Evolutionary conservation across 306 rosid species (phyloP).

Genomic region (Mimosa pudica): DNA sequence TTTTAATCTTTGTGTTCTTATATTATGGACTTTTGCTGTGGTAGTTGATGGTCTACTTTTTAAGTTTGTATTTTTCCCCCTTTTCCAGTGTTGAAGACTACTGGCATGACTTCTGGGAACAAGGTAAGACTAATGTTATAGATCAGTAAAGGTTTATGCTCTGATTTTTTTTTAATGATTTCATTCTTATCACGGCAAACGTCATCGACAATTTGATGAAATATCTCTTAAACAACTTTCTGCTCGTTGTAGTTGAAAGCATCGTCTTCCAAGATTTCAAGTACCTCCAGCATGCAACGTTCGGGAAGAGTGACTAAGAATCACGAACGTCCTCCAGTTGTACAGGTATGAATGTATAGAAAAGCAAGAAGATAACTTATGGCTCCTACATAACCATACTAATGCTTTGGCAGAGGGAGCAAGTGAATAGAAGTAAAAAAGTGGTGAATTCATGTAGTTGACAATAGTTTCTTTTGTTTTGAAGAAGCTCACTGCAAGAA

Average conservation of each 20-base stretch:
- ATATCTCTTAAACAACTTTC: slow-evolving; percentile 21
- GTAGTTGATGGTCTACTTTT: slow-evolving; percentile 1
- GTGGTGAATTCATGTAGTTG: slow-evolving; percentile 22
- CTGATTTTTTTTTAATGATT: background rate
- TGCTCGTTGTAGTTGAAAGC: slow-evolving; percentile 53
- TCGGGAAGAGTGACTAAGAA: slow-evolving; percentile 53
- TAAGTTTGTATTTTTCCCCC: slow-evolving; percentile 11
- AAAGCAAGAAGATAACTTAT: slow-evolving; percentile 19
- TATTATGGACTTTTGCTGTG: slow-evolving; percentile 9
- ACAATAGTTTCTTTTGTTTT: slow-evolving; percentile 30
- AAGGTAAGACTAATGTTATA: slow-evolving; percentile 49
- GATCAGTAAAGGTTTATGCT: slow-evolving; percentile 19
- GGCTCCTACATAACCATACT: slow-evolving; percentile 13
- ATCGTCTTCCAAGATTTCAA: slow-evolving; percentile 54
- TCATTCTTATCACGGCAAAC: slow-evolving; percentile 10
- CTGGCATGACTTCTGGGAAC: slow-evolving; percentile 47
- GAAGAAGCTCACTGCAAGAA: slow-evolving; percentile 48
- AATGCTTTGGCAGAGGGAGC: slow-evolving; percentile 1
- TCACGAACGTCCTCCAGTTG: slow-evolving; percentile 48
- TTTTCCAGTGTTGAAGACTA: slow-evolving; percentile 63
- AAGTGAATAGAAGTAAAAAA: slow-evolving; percentile 18
- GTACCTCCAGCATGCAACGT: slow-evolving; percentile 48
- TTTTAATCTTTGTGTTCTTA: slow-evolving; percentile 1
- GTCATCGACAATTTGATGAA: slow-evolving; percentile 21
- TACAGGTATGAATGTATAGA: slow-evolving; percentile 55